phyloP scores from a whole-genome alignment of 2,329 filamentous ascomycete species.

The Fulvia fulva region DNA sequence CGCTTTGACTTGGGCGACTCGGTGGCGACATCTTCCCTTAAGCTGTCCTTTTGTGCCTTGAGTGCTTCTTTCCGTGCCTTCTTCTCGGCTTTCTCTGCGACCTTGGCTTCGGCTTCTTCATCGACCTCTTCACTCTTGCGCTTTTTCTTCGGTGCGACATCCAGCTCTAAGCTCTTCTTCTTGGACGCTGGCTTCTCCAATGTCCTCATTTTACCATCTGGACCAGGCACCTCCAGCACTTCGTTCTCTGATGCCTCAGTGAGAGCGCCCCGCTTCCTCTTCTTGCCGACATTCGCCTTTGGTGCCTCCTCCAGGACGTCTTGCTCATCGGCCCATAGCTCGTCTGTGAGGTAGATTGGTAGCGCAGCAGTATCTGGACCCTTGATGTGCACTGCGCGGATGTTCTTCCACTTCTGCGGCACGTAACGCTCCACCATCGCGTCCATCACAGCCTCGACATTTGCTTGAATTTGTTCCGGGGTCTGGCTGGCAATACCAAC shows the following conservation, averaged over 20 bases:
- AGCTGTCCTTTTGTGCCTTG: conserved; percentile 27
- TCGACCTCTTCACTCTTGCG: conserved; percentile 22
- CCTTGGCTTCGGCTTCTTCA: conserved; percentile 21
- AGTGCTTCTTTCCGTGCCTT: conserved; percentile 25
- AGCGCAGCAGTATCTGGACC: conserved; percentile 80
- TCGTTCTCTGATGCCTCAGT: conserved; percentile 20
- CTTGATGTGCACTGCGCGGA: conserved; percentile 85
- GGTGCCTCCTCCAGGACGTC: conserved; percentile 61
- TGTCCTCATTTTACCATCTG: conserved; percentile 33
- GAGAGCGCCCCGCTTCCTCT: conserved; percentile 32
- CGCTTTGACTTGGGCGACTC: not conserved
- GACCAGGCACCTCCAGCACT: conserved; percentile 30
- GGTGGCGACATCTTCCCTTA: conserved; percentile 7
- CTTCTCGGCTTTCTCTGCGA: conserved; percentile 23
- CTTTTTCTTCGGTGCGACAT: conserved; percentile 26
- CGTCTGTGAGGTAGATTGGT: conserved; percentile 90
- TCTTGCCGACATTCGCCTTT: conserved; percentile 31
- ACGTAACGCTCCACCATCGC: conserved; percentile 74
- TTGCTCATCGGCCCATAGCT: conserved; percentile 79
- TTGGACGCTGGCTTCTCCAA: conserved; percentile 25
- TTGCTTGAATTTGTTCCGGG: conserved; percentile 72
- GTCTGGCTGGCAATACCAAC: conserved; percentile 73
- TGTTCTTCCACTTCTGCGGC: conserved; percentile 80
- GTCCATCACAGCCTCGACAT: conserved; percentile 68
- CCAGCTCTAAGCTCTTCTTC: conserved; percentile 22